Conservation (phyloP, 495 filamentous ascomycete genomes). For the Jackrogersella multiformis region DNA sequence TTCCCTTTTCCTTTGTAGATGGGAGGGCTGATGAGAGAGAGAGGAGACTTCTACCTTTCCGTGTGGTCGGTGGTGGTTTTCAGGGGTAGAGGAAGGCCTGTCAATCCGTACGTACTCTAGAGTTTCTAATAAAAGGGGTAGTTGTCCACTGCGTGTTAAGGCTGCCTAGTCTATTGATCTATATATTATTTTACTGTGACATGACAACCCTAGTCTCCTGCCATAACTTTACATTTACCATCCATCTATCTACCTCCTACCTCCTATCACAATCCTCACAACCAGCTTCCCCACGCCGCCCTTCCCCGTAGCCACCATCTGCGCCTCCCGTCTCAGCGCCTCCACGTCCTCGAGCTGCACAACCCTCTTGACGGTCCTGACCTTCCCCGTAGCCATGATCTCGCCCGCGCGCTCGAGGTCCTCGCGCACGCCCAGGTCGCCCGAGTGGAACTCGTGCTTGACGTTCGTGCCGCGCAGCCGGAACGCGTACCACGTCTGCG, state of each 20-base stretch:
- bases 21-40: neutral
- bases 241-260: neutral
- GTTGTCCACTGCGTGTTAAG: neutral
- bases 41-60: neutral
- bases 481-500: conserved; percentile 51
- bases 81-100: neutral
- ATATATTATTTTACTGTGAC: neutral
- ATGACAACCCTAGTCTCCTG: neutral
- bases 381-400: conserved; percentile 55
- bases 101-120: conserved; percentile 17
- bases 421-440: conserved; percentile 44
- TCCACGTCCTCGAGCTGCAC: conserved; percentile 58
- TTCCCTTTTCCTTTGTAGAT: neutral
- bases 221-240: neutral
- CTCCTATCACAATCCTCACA: conserved; percentile 51
- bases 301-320: conserved; percentile 59
- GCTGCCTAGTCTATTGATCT: too few relatives aligned
- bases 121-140: conserved; percentile 16
- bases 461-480: conserved; percentile 52
- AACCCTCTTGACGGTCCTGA: conserved; percentile 55
- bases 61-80: neutral
- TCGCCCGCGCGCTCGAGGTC: conserved; percentile 55
- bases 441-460: conserved; percentile 52
- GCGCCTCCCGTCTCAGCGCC: conserved; percentile 54
- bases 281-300: conserved; percentile 67